Percentiles rank a stretch among this genome's conserved stretches.
Conservation (phyloP, 225 moss, liverwort and hornwort genomes). For the Bryum argenteum region DNA sequence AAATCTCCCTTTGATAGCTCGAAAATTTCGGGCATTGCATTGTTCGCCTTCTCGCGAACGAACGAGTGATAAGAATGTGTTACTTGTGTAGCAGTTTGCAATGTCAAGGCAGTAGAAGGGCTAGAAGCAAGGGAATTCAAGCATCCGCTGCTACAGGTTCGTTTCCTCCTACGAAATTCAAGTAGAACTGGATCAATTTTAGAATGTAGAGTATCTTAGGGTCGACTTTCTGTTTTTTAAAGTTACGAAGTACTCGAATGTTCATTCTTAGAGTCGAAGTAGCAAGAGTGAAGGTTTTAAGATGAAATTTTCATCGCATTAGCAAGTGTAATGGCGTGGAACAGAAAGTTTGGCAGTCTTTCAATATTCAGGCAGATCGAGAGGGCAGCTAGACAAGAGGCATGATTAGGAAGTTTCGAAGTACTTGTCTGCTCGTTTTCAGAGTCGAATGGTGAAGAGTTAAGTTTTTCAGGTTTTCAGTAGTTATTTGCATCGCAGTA, state of each 20-base stretch:
- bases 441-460: background rate
- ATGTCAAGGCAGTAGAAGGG: constrained; percentile 18
- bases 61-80: background rate
- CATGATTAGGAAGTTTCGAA: no score
- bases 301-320: background rate
- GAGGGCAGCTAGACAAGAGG: background rate
- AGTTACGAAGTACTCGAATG: no score
- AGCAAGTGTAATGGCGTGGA: background rate
- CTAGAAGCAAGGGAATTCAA: constrained; percentile 30
- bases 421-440: background rate
- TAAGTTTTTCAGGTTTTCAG: background rate
- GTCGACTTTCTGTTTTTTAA: no score
- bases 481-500: background rate
- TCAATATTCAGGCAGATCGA: background rate
- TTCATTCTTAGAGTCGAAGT: background rate
- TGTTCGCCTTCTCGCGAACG: background rate
- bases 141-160: constrained; percentile 55
- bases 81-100: constrained; percentile 31
- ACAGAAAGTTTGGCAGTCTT: background rate
- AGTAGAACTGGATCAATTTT: no score
- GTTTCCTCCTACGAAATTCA: no score
- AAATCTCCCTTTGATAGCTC: no score
- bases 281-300: background rate
- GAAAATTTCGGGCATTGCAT: background rate
- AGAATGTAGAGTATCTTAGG: no score